A percentile compares a stretch with the other conserved stretches of the same genome.
phyloP scores from a whole-genome alignment of 768 basidiomycete species.

The Hortiboletus flavorubellus region DNA sequence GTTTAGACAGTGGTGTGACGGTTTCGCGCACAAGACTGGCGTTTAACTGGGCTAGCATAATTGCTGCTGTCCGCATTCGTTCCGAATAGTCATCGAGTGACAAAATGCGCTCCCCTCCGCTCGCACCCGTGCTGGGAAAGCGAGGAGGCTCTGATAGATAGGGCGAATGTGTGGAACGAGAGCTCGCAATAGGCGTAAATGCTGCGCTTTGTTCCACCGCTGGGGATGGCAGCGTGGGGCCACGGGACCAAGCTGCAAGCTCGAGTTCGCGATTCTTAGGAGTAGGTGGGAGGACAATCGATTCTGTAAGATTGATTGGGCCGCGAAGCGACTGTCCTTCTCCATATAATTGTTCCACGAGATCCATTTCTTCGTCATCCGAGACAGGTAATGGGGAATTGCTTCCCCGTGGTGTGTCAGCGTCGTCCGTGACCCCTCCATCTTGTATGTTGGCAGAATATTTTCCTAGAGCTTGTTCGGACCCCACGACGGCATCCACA shows the following conservation, averaged over 20 bases:
- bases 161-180: conserved; percentile 5
- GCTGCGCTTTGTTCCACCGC: conserved; percentile 35
- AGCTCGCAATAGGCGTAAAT: conserved; percentile 8
- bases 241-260: conserved; percentile 74
- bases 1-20: conserved; percentile 25
- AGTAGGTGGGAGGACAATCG: conserved; percentile 74
- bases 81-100: conserved; percentile 98
- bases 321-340: conserved; percentile 68
- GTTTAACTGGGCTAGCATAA: conserved; percentile 97
- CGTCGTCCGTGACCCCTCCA: conserved; percentile 3
- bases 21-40: conserved; percentile 67
- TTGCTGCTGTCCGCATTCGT: conserved; percentile 96
- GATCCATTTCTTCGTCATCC: conserved; percentile 88
- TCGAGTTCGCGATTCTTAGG: conserved; percentile 91
- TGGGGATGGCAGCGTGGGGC: conserved; percentile 49
- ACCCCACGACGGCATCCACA: conserved; percentile 23
- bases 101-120: conserved; percentile 35
- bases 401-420: conserved; percentile 20
- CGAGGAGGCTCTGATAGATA: background rate
- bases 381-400: conserved; percentile 20
- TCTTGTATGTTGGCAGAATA: conserved; percentile 27
- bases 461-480: conserved; percentile 33
- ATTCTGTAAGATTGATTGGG: conserved; percentile 77
- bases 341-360: conserved; percentile 95
- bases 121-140: conserved; percentile 1